Conservation (phyloP, 148 eudicot genomes). For the Vaccinium myrtillus region DNA sequence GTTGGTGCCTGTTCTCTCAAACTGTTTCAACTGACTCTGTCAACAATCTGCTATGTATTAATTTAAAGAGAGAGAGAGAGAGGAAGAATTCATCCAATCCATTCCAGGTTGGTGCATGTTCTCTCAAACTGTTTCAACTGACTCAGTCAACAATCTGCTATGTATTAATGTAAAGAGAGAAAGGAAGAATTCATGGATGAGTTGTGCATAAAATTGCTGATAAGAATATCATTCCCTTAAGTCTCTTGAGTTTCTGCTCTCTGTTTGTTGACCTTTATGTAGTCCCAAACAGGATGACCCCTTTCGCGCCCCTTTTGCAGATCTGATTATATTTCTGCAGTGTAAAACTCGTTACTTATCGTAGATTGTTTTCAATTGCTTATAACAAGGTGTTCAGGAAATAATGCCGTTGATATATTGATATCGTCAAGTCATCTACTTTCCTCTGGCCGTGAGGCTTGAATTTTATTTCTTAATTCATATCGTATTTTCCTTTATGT, state of each 20-base stretch:
- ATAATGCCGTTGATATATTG: background rate
- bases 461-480: background rate
- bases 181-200: background rate
- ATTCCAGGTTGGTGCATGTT: background rate
- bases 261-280: background rate
- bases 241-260: background rate
- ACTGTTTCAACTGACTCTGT: background rate
- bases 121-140: background rate
- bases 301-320: background rate
- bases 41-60: background rate
- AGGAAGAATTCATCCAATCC: background rate
- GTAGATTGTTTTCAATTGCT: background rate
- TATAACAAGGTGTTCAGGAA: background rate
- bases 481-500: background rate
- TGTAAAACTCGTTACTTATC: background rate
- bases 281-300: background rate
- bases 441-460: background rate
- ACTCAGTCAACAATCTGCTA: background rate
- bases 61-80: background rate
- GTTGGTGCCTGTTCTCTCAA: background rate
- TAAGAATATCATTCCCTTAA: background rate
- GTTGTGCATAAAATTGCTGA: background rate
- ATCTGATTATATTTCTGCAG: background rate
- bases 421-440: background rate
- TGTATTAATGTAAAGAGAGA: background rate